Base-by-base conservation (phyloP, 331 rosid genomes). In the Spiraea crenata region DNA sequence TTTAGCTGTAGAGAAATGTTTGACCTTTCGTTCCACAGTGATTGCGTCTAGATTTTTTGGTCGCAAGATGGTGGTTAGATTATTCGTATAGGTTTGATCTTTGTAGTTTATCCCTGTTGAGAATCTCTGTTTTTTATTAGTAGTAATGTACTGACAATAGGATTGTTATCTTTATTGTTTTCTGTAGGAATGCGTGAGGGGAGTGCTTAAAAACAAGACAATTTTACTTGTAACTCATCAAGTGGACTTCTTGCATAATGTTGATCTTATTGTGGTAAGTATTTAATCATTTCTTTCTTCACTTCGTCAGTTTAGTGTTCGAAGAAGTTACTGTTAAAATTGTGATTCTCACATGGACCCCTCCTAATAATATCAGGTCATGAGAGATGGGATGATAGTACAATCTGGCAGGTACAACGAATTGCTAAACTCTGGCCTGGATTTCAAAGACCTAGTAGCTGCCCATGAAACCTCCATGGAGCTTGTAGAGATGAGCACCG, bases 391-490 rank as follows among this genome's bases (percentile, higher is more conserved):
- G 48, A 72, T 25, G 76, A 82, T 93, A 67, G 90, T 87, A 49
- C 96, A 93, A 80, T 83, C 88, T 1, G 97, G 97, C 37, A 87
- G 83, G 84, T 92, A 90, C 73, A 63, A 84, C 13, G 90, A 86
- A 31, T 82, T 90, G 62, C 79, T 83, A 52, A 75, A 73, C 37
- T 77, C 84, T 5, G 90, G 85, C 79, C 31, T 87, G 78, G 98
- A 88, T 74, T 90, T 92, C 54, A 79, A 82, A 76, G 86, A 81
- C n/a, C 84, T 90, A 55, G 97, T 92, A 42, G 85, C 90, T 38
- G 97, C 98, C 25, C 98, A 92, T 20, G 96, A 92, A 50, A 79
- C 85, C 63, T 92, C 98, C 11, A 90, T 92, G 97, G 97, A 88
- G 50, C 92, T 85, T 50, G 98, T 92, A 46, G 97, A 92, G 40